A percentile compares a stretch with the other conserved stretches of the same genome.
Conservation (phyloP, 2,329 filamentous ascomycete genomes). For the Fusarium secorum region DNA sequence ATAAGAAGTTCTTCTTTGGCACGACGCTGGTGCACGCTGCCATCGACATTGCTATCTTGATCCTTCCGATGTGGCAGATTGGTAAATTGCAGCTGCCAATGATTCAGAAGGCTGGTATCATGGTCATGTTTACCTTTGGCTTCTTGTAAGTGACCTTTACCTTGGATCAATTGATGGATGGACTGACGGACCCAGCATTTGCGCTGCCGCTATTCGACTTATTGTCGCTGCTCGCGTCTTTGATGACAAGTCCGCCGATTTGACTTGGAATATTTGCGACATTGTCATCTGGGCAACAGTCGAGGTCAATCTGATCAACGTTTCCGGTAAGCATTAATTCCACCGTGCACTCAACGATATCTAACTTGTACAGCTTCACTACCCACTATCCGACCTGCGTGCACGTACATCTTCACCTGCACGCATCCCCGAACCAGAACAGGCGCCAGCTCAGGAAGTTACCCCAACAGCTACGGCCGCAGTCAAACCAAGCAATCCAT, state of each 20-base stretch:
- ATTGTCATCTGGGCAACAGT: constrained; percentile 41
- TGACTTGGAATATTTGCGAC: constrained; percentile 37
- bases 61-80: constrained; percentile 45
- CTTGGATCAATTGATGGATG: neutral
- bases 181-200: constrained; percentile 19
- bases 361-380: constrained; percentile 26
- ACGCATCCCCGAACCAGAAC: constrained; percentile 18
- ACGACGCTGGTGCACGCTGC: constrained; percentile 43
- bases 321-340: constrained; percentile 18
- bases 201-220: constrained; percentile 29
- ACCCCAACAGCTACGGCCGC: constrained; percentile 29
- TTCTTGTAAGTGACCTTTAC: constrained; percentile 34
- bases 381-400: constrained; percentile 37
- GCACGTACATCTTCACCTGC: constrained; percentile 34
- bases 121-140: constrained; percentile 44
- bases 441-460: constrained; percentile 31
- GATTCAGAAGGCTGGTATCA: constrained; percentile 41
- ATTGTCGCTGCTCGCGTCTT: constrained; percentile 31
- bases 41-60: constrained; percentile 45
- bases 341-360: accelerated
- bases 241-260: constrained; percentile 19
- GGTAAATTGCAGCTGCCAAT: constrained; percentile 40
- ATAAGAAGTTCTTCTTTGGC: constrained; percentile 46
- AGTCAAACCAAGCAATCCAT: constrained; percentile 38
- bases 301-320: constrained; percentile 39